Evolutionary conservation across 495 filamentous ascomycete genomes (phyloP).

Genomic region (Penicillium dipodomyicola): DNA sequence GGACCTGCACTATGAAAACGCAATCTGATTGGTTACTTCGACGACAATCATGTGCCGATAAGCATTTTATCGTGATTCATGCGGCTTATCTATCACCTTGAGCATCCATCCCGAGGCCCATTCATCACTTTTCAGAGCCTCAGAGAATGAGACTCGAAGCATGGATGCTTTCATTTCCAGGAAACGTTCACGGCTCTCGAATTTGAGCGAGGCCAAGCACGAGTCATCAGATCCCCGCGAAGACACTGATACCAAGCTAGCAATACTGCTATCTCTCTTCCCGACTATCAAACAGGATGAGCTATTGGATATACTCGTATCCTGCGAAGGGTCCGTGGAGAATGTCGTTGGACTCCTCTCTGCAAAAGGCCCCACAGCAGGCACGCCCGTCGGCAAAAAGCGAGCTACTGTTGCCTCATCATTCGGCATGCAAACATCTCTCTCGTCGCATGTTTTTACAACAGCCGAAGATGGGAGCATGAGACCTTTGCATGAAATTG

Average conservation of each 20-base stretch:
- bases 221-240: constrained; percentile 32
- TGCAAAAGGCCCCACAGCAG: constrained; percentile 19
- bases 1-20: not conserved
- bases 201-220: constrained; percentile 6
- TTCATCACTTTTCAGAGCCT: not conserved
- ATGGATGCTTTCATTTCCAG: constrained; percentile 61
- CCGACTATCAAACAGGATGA: constrained; percentile 58
- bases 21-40: constrained; percentile 35
- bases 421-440: constrained; percentile 38
- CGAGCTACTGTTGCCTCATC: constrained; percentile 18
- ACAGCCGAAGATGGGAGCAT: constrained; percentile 26
- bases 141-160: not conserved
- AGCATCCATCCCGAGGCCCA: not conserved
- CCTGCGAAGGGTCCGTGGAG: constrained; percentile 73
- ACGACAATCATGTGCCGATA: constrained; percentile 36
- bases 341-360: constrained; percentile 54
- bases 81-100: not conserved
- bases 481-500: constrained; percentile 36
- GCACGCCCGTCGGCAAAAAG: constrained; percentile 30
- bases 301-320: constrained; percentile 75
- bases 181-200: constrained; percentile 46
- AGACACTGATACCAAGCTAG: constrained; percentile 83
- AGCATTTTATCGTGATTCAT: constrained; percentile 11
- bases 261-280: constrained; percentile 74
- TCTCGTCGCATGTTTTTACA: constrained; percentile 47